A percentile compares a stretch with the other conserved stretches of the same genome.
Evolutionary conservation across 1,284 basidiomycete species (phyloP).

Genomic region (Phellinidium pouzarii): DNA sequence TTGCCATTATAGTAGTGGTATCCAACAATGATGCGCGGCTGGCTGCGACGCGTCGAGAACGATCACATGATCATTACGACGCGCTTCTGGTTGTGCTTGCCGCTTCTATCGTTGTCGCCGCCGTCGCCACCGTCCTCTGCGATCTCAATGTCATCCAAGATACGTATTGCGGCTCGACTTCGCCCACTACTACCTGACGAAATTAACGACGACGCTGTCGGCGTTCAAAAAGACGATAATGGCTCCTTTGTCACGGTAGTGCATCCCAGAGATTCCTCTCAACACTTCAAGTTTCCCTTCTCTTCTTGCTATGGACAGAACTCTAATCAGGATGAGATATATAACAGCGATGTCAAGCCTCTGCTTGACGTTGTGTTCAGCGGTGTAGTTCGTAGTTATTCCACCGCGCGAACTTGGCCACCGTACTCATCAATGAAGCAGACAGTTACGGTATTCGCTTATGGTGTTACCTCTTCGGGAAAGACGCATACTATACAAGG

Average conservation of each 20-base stretch:
- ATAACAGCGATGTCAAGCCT: constrained; percentile 60
- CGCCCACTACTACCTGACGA: constrained; percentile 56
- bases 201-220: constrained; percentile 53
- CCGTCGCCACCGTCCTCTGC: neutral
- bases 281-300: constrained; percentile 71
- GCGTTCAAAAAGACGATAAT: constrained; percentile 38
- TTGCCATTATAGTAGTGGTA: neutral
- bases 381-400: constrained; percentile 44
- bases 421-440: constrained; percentile 24
- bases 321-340: constrained; percentile 66
- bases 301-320: constrained; percentile 61
- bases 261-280: constrained; percentile 56
- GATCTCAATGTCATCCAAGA: constrained; percentile 20
- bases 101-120: neutral
- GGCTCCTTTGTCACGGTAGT: constrained; percentile 48
- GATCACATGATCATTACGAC: constrained; percentile 4
- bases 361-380: constrained; percentile 62
- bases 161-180: constrained; percentile 30
- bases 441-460: constrained; percentile 78
- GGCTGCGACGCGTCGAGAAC: neutral
- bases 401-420: neutral
- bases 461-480: constrained; percentile 76
- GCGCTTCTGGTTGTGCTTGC: neutral
- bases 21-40: neutral
- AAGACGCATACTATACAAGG: constrained; percentile 88